phyloP scores from a whole-genome alignment of 768 basidiomycete genomes.

The Coprinopsis marcescibilis region DNA sequence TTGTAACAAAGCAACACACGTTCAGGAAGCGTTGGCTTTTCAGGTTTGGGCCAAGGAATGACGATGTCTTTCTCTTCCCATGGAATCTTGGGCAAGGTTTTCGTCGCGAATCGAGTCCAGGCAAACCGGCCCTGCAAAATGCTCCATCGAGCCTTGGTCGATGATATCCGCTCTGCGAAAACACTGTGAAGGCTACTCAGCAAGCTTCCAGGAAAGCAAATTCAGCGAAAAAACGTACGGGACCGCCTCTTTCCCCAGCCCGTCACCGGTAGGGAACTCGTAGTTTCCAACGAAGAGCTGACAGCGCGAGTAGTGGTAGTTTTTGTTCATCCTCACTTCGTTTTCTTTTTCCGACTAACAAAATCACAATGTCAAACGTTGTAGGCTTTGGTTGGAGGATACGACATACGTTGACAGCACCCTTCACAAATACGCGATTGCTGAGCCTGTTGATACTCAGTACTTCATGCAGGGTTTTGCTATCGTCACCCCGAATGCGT shows the following conservation, averaged over 20 bases:
- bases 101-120: slow-evolving; percentile 70
- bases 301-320: slow-evolving; percentile 73
- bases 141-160: slow-evolving; percentile 56
- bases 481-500: slow-evolving; percentile 59
- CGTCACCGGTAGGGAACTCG: slow-evolving; percentile 44
- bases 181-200: slow-evolving; percentile 41
- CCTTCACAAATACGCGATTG: slow-evolving; percentile 58
- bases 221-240: slow-evolving; percentile 37
- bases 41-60: slow-evolving; percentile 68
- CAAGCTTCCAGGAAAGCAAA: background rate
- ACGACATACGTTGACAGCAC: slow-evolving; percentile 30
- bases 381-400: no score
- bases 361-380: no score
- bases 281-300: slow-evolving; percentile 71
- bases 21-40: slow-evolving; percentile 34
- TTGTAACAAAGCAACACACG: slow-evolving; percentile 27
- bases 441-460: slow-evolving; percentile 66
- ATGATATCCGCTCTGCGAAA: slow-evolving; percentile 68
- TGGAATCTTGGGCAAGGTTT: slow-evolving; percentile 55
- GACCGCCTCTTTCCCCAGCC: slow-evolving; percentile 31
- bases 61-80: slow-evolving; percentile 34
- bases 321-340: slow-evolving; percentile 34
- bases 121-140: slow-evolving; percentile 48
- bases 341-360: no score
- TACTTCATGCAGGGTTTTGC: slow-evolving; percentile 60